Conservation (phyloP, 2,329 filamentous ascomycete genomes). For the Neofusicoccum kwambonambiense region DNA sequence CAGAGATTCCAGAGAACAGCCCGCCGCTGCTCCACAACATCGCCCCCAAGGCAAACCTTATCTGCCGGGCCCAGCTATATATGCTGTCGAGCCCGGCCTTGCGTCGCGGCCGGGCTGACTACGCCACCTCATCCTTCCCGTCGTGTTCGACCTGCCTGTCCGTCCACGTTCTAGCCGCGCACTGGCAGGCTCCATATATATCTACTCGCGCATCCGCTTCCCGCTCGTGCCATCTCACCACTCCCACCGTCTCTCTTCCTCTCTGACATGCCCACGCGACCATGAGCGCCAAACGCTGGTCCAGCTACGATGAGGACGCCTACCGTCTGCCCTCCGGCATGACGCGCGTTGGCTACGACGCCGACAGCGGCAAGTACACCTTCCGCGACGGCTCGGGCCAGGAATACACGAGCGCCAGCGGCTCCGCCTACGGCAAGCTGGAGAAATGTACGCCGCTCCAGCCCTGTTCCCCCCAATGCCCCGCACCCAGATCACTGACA, state of each 20-base stretch:
- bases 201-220: not conserved
- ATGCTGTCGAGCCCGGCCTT: not conserved
- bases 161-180: not conserved
- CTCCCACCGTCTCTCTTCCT: not conserved
- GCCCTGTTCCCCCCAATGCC: not conserved
- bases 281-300: slow-evolving; percentile 16
- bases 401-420: slow-evolving; percentile 52
- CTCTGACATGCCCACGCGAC: not conserved
- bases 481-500: not conserved
- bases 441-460: slow-evolving; percentile 28
- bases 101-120: not conserved
- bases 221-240: not conserved
- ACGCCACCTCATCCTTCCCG: slow-evolving; percentile 6
- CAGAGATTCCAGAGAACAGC: not conserved
- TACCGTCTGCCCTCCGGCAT: slow-evolving; percentile 57
- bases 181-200: not conserved
- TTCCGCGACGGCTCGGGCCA: slow-evolving; percentile 52
- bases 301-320: slow-evolving; percentile 37
- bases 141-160: not conserved
- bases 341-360: slow-evolving; percentile 56
- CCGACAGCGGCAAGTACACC: slow-evolving; percentile 54
- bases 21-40: not conserved
- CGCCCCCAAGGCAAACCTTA: not conserved
- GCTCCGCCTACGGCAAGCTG: slow-evolving; percentile 51
- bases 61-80: not conserved